Conservation (phyloP, 169 alveolate genomes). For the Plasmodium sp. region DNA sequence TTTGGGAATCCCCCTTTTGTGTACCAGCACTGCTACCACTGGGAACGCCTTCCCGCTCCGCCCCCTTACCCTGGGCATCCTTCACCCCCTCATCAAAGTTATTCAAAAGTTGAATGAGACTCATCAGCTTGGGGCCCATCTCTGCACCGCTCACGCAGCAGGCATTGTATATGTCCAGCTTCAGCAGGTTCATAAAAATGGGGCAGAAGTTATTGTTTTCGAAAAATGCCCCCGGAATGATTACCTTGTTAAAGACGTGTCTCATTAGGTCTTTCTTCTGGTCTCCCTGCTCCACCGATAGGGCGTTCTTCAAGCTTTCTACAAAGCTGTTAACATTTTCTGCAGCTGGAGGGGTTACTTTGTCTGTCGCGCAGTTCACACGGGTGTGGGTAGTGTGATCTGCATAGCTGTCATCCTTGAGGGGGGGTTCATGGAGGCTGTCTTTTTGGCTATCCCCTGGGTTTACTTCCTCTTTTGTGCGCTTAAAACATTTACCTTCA, state of each 20-base stretch:
- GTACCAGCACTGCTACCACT: neutral
- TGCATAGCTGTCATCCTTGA: neutral
- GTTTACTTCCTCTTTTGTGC: neutral
- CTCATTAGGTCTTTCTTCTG: conserved; percentile 31
- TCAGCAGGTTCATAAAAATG: conserved; percentile 53
- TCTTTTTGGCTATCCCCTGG: neutral
- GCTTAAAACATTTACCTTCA: neutral
- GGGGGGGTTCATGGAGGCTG: neutral
- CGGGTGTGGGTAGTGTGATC: neutral
- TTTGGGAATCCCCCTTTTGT: neutral
- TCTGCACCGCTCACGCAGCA: conserved; percentile 13
- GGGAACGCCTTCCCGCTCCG: neutral
- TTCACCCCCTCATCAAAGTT: conserved; percentile 9
- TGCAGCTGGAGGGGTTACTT: neutral
- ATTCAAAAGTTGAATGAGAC: conserved; percentile 1
- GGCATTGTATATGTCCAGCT: conserved; percentile 56
- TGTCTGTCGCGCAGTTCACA: neutral
- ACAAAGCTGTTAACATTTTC: neutral
- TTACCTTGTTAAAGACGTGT: conserved; percentile 34
- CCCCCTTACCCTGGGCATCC: neutral
- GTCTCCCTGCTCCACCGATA: conserved; percentile 3
- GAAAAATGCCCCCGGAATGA: conserved; percentile 70
- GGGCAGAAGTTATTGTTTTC: conserved; percentile 75
- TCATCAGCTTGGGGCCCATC: conserved; percentile 5
- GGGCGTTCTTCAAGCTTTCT: neutral